A percentile compares a stretch with the other conserved stretches of the same genome.
Evolutionary conservation across 768 basidiomycete species (phyloP).

Genomic region (Amyloporia xantha): DNA sequence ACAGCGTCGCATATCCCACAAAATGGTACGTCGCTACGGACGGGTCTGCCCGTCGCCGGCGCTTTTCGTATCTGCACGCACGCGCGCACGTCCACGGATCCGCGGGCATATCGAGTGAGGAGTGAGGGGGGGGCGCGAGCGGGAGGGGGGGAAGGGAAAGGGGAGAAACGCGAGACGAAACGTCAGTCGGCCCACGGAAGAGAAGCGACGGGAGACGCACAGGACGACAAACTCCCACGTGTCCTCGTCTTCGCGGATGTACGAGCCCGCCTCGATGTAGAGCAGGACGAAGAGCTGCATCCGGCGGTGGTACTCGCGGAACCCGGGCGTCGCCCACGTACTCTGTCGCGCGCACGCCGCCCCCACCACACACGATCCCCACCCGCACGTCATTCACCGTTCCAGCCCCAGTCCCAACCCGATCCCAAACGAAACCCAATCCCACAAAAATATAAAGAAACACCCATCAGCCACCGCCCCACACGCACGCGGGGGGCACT

Average conservation of each 20-base stretch:
- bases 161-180: no score
- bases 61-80: slow-evolving; percentile 69
- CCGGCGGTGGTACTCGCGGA: slow-evolving; percentile 81
- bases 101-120: not conserved
- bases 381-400: no score
- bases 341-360: slow-evolving; percentile 36
- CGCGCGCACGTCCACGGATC: not conserved
- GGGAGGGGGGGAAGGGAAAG: not conserved
- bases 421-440: no score
- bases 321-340: slow-evolving; percentile 81
- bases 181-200: no score
- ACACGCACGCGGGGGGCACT: slow-evolving; percentile 22
- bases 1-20: slow-evolving; percentile 88
- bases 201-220: slow-evolving; percentile 43
- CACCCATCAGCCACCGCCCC: no score
- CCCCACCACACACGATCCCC: not conserved
- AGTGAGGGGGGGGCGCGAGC: not conserved
- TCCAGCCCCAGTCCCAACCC: no score
- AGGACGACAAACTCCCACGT: slow-evolving; percentile 89
- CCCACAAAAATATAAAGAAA: no score
- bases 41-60: slow-evolving; percentile 48
- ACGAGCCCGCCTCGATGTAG: slow-evolving; percentile 94
- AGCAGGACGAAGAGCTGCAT: slow-evolving; percentile 95
- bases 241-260: slow-evolving; percentile 90
- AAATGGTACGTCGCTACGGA: slow-evolving; percentile 76